Percentiles rank a stretch among this genome's conserved stretches.
phyloP scores from a whole-genome alignment of 2,329 filamentous ascomycete species.

The Atkinsonella hypoxylon region DNA sequence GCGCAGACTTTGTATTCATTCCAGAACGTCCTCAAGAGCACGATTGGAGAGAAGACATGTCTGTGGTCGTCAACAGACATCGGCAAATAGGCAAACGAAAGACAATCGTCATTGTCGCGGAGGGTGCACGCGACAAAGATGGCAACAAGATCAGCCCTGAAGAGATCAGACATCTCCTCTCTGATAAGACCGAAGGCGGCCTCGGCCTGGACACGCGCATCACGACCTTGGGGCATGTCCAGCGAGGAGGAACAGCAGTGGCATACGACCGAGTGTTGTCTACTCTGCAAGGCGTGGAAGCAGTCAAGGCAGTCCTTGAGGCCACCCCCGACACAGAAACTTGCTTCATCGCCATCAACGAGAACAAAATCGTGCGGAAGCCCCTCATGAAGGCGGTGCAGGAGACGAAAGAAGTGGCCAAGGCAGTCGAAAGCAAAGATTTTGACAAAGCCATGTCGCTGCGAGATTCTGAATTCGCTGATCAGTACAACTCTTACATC shows the following conservation, averaged over 20 bases:
- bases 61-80: conserved; percentile 66
- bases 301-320: conserved; percentile 82
- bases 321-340: conserved; percentile 81
- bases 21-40: conserved; percentile 82
- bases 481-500: conserved; percentile 82
- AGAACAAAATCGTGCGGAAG: conserved; percentile 93
- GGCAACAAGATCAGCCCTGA: conserved; percentile 72
- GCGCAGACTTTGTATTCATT: conserved; percentile 93
- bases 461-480: conserved; percentile 84
- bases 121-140: conserved; percentile 78
- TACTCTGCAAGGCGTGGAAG: conserved; percentile 88
- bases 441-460: conserved; percentile 81
- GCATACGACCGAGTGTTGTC: conserved; percentile 90
- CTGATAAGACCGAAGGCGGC: conserved; percentile 49
- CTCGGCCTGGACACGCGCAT: conserved; percentile 84
- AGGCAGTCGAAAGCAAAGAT: conserved; percentile 71
- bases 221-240: conserved; percentile 93
- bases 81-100: conserved; percentile 83
- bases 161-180: conserved; percentile 81
- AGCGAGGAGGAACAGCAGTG: conserved; percentile 83
- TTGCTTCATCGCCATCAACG: conserved; percentile 89
- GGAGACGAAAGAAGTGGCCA: conserved; percentile 73
- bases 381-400: conserved; percentile 80
- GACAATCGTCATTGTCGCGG: conserved; percentile 95
- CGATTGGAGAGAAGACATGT: conserved; percentile 88